Evolutionary conservation across 2,329 filamentous ascomycete species (phyloP), one percentile per base, ranked within the genome.

Genomic region (Sclerotinia minor): DNA sequence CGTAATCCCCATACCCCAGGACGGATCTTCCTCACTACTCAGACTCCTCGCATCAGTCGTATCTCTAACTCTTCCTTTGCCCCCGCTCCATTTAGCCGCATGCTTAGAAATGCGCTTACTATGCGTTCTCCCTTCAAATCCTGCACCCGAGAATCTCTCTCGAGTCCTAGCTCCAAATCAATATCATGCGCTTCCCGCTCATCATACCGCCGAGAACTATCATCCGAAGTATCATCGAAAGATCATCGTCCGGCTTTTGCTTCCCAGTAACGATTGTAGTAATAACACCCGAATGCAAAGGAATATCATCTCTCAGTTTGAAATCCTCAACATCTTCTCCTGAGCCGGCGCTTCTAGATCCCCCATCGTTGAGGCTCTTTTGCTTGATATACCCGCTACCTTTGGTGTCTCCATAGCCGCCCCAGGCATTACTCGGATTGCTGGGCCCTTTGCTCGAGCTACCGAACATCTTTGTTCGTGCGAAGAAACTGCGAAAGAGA

Each of bases 401-500:
- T 26, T 63, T 50, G 32, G 7, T 19, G 19, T 63, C 59, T 15
- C 44, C 13, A 21, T 61, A 26, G 5, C 29, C 45, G 49, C 45
- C 29, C 59, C 59, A 61, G n/a, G 24, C n/a, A 6, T 38, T 38
- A 41, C 45, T 63, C 5, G 15, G 17, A n/a, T 38, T 8, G 24
- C 45, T 63, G 19, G 29, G 59, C 8, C 32, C 45, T 38, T 50
- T 63, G 19, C 29, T 26, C 8, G 59, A 63, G 45, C 45, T 38
- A 41, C 61, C 49, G 17, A 64, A 57, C n/a, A 64, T 41, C 3
- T 47, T 66, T 44, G 9, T 60, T 7, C 52, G 44, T 26, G 24
- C 21, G 35, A 76, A 72, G 64, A 75, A 75, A 15, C 35, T 68
- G 15, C 71, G 70, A 67, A 77, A 76, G 61, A 80, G 72, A 3